These are phyloP conservation scores for Cenchrus purpureus DNA, from an alignment of 176 grass and related monocot genomes.

Conservation along the genomic window DNA sequence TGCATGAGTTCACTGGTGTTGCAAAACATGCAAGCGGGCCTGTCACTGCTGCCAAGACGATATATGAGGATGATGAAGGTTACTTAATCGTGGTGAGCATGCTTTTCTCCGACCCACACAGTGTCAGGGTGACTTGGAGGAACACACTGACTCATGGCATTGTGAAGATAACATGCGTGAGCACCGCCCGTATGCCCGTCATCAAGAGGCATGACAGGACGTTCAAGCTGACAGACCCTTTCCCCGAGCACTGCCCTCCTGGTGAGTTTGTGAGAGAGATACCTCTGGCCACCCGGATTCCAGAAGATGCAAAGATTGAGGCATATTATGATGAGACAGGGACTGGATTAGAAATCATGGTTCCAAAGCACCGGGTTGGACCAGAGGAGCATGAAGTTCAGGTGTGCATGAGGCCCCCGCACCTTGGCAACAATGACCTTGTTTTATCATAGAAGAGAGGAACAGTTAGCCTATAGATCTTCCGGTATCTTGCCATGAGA, in stretches of 20 bases:
- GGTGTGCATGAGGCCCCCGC: slow-evolving; percentile 77
- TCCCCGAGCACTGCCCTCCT: slow-evolving; percentile 66
- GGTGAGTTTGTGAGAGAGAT: slow-evolving; percentile 79
- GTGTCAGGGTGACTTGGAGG: slow-evolving; percentile 75
- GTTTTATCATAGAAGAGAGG: slow-evolving; percentile 55
- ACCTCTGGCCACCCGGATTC: slow-evolving; percentile 71
- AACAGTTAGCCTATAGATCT: slow-evolving; percentile 38
- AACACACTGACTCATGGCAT: slow-evolving; percentile 67
- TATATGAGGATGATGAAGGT: slow-evolving; percentile 76
- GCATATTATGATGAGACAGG: slow-evolving; percentile 78
- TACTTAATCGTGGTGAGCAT: slow-evolving; percentile 70
- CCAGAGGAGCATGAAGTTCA: slow-evolving; percentile 82
- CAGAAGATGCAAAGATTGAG: slow-evolving; percentile 72
- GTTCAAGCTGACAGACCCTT: slow-evolving; percentile 64
- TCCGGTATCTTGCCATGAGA: slow-evolving; percentile 38
- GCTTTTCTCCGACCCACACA: slow-evolving; percentile 62
- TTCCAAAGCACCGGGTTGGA: slow-evolving; percentile 68
- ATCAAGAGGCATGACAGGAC: slow-evolving; percentile 67
- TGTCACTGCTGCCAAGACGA: slow-evolving; percentile 75
- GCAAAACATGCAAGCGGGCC: slow-evolving; percentile 67
- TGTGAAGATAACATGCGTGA: slow-evolving; percentile 76
- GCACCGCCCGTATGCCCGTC: slow-evolving; percentile 59
- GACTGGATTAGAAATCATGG: slow-evolving; percentile 72
- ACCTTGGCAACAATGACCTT: slow-evolving; percentile 65
- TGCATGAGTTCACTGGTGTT: slow-evolving; percentile 66